Percentiles rank a stretch among this genome's conserved stretches.
Evolutionary conservation across 129 eudicot genomes (phyloP).

Genomic region (Heracleum sosnowskyi): DNA sequence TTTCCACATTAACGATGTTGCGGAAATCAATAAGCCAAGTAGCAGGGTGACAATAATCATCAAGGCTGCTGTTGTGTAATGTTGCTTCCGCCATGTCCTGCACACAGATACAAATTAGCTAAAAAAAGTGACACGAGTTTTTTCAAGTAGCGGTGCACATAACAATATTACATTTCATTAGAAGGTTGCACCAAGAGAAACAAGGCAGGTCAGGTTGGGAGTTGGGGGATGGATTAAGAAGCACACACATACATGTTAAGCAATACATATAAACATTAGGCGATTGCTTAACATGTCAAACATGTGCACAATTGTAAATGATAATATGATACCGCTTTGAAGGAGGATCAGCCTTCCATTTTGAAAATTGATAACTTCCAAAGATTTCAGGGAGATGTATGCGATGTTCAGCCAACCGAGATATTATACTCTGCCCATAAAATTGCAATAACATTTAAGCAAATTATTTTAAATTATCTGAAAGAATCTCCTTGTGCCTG

Average conservation of each 20-base stretch:
- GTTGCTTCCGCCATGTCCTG: constrained; percentile 79
- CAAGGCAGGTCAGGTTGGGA: not conserved
- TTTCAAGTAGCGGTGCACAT: not conserved
- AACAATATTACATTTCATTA: not conserved
- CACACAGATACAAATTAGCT: constrained; percentile 8
- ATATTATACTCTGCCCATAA: constrained; percentile 43
- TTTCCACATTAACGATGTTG: constrained; percentile 67
- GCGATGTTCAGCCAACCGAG: constrained; percentile 50
- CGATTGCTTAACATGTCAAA: not conserved
- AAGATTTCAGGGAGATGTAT: constrained; percentile 66
- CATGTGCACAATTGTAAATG: not conserved
- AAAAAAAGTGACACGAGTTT: not conserved
- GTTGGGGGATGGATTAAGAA: not conserved
- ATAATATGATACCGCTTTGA: constrained; percentile 35
- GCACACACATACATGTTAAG: not conserved
- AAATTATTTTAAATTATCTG: not conserved
- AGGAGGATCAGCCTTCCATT: constrained; percentile 56
- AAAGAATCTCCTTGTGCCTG: not conserved
- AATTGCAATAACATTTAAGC: not conserved
- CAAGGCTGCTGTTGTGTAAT: constrained; percentile 26
- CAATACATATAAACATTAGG: not conserved
- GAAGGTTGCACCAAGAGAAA: not conserved
- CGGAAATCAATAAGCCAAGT: constrained; percentile 40
- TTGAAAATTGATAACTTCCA: constrained; percentile 52
- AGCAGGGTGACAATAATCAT: constrained; percentile 25